Base-by-base conservation (phyloP, 2,329 filamentous ascomycete species). In the Thermochaetoides dissita region DNA sequence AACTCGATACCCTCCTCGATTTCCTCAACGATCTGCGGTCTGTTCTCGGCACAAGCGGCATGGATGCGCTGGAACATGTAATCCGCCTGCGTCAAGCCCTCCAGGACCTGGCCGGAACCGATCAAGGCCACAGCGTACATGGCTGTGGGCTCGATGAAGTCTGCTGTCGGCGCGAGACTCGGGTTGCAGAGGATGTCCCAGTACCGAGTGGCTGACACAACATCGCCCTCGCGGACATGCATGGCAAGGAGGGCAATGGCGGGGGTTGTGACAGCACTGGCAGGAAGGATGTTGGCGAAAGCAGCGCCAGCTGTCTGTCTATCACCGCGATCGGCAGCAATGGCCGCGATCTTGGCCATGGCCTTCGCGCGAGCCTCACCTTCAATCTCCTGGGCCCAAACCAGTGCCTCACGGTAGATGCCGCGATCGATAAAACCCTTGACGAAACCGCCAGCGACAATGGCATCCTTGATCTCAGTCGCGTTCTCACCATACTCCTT, bases 41-140 rank as follows among this genome's bases (percentile, higher is more conserved):
- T 68, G 12, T 55, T 51, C 24, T 69, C 64, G 38, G 63, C 57
- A 39, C 72, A 69, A 17, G 72, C 67, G 44, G 76, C 73, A 46
- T 84, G 80, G 52, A 95, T 86, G 46, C 83, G 79, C 56, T 80
- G 69, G 61, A 95, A 94, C 84, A 94, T 93, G 55, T 79, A 69
- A 53, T 91, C 84, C 8, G 84, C 80, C 57, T 91, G 78, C 9
- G 71, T 67, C 45, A 96, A 63, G 39, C 82, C 91, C 56, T 89
- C 84, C n/a, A 81, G 77, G 38, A 88, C 74, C 55, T 87, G 80
- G 35, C 87, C 86, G 48, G 84, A 85, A 41, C 84, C 83, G 57
- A 96, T 82, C 60, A 96, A 69, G 38, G 87, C 85, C 44, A 94
- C 77, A 10, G 84, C 78, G 55, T 89, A 94, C 86, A 95, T 94